Percentiles rank a stretch among this genome's conserved stretches.
Conservation (phyloP, 2,329 filamentous ascomycete species). For the Leptographium flavum region DNA sequence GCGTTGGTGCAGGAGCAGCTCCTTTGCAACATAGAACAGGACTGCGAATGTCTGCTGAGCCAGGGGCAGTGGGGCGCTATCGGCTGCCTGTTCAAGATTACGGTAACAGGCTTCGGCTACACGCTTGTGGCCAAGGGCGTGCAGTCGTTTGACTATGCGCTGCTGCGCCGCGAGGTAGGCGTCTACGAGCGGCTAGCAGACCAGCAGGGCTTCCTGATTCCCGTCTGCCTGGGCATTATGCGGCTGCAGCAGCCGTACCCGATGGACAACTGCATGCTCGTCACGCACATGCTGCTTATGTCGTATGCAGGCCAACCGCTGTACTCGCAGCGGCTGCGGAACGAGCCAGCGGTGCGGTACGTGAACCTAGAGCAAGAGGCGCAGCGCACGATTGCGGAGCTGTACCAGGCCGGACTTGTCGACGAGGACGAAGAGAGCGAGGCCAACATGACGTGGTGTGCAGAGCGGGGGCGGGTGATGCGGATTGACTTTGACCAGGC, state of each 20-base stretch:
- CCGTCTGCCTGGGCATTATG: slow-evolving; percentile 7
- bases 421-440: slow-evolving; percentile 4
- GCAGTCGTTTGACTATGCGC: background rate
- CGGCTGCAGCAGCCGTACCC: slow-evolving; percentile 5
- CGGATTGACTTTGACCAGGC: slow-evolving; percentile 3
- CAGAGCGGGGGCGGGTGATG: slow-evolving; percentile 5
- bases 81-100: slow-evolving; percentile 8
- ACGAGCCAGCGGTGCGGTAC: background rate
- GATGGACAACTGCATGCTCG: slow-evolving; percentile 2
- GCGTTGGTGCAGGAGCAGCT: background rate
- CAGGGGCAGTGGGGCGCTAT: slow-evolving; percentile 1
- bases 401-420: slow-evolving; percentile 1
- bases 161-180: background rate
- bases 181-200: slow-evolving; percentile 3
- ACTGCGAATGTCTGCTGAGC: background rate
- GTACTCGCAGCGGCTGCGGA: background rate
- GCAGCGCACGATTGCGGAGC: slow-evolving; percentile 4
- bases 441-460: slow-evolving; percentile 7
- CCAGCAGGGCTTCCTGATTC: slow-evolving; percentile 8
- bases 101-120: slow-evolving; percentile 7
- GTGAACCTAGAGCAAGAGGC: slow-evolving; percentile 1
- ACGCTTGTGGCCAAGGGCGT: slow-evolving; percentile 9
- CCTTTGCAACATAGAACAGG: background rate
- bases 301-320: slow-evolving; percentile 8
- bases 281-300: slow-evolving; percentile 11